Conservation (phyloP, 2,329 filamentous ascomycete genomes). For the Graphilbum fragrans region DNA sequence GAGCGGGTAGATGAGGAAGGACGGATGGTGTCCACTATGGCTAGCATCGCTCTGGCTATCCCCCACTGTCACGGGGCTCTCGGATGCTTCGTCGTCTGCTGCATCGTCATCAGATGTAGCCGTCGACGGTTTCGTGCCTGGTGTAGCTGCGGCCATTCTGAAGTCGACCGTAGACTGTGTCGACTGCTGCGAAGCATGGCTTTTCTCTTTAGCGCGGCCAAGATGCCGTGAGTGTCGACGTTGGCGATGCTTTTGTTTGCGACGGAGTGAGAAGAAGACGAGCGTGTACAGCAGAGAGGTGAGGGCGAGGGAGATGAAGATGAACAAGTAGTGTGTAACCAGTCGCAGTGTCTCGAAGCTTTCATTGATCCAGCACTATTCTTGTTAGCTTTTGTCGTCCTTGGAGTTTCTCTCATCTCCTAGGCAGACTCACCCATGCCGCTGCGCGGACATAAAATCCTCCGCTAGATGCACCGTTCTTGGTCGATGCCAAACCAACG, state of each 20-base stretch:
- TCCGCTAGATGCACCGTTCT: constrained; percentile 14
- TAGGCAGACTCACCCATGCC: constrained; percentile 30
- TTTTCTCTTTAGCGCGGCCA: no score
- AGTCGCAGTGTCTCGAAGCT: constrained; percentile 39
- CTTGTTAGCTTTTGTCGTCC: background rate
- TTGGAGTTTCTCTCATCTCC: background rate
- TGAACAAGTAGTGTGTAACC: constrained; percentile 50
- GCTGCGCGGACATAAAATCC: constrained; percentile 39
- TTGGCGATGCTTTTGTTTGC: constrained; percentile 2
- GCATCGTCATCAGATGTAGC: background rate
- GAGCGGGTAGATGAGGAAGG: constrained; percentile 48
- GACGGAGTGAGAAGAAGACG: constrained; percentile 22
- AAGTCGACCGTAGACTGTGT: background rate
- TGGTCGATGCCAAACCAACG: constrained; percentile 20
- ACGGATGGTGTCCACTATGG: constrained; percentile 17
- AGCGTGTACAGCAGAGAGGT: constrained; percentile 23
- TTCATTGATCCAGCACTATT: constrained; percentile 50
- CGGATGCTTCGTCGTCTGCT: background rate
- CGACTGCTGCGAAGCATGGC: no score
- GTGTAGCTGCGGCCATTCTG: constrained; percentile 1
- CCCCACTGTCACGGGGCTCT: no score
- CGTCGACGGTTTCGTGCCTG: constrained; percentile 1
- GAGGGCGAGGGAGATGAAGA: constrained; percentile 29
- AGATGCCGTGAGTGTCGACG: background rate
- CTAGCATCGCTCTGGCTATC: no score